These are phyloP conservation scores for Coemansia sp. DNA, from an alignment of 192 early-diverging fungal species.

Conservation along the genomic window DNA sequence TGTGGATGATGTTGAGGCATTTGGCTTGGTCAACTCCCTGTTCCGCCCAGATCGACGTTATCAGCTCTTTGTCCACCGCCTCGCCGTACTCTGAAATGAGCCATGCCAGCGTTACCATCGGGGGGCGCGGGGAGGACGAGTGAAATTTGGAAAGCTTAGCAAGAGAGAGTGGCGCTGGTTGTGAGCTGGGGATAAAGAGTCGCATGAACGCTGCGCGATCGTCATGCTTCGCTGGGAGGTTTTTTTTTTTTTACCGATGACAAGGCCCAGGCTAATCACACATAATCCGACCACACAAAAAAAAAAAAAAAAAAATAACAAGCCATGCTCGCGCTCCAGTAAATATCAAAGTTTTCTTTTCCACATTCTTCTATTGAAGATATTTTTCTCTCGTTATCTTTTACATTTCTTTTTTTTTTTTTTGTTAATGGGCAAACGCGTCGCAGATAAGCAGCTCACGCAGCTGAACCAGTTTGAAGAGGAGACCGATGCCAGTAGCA, in stretches of 20 bases:
- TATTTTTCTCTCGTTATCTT: neutral
- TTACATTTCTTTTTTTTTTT: neutral
- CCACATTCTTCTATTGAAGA: slow-evolving; percentile 1
- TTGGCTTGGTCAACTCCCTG: slow-evolving; percentile 21
- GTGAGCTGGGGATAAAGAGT: neutral
- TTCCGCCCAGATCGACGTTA: slow-evolving; percentile 48
- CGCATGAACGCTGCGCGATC: neutral
- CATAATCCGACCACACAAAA: neutral
- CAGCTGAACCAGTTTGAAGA: slow-evolving; percentile 56
- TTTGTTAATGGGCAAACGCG: slow-evolving; percentile 50
- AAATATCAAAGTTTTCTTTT: neutral
- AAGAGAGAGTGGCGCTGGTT: neutral
- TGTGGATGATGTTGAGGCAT: slow-evolving; percentile 45
- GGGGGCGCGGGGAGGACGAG: neutral
- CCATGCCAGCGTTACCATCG: slow-evolving; percentile 28
- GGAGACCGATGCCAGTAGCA: slow-evolving; percentile 19
- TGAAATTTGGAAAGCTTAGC: too few species aligned
- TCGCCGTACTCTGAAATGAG: slow-evolving; percentile 39
- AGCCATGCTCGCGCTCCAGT: too few species aligned
- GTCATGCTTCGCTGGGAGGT: too few species aligned
- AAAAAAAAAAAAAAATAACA: too few species aligned
- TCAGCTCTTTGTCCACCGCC: slow-evolving; percentile 39
- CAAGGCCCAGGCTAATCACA: neutral
- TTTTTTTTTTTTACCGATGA: neutral
- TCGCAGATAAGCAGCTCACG: slow-evolving; percentile 54